Percentiles rank a stretch among this genome's conserved stretches.
These are phyloP conservation scores for Marasmius sp. DNA, from an alignment of 1,284 basidiomycete species.

Conservation along the genomic window DNA sequence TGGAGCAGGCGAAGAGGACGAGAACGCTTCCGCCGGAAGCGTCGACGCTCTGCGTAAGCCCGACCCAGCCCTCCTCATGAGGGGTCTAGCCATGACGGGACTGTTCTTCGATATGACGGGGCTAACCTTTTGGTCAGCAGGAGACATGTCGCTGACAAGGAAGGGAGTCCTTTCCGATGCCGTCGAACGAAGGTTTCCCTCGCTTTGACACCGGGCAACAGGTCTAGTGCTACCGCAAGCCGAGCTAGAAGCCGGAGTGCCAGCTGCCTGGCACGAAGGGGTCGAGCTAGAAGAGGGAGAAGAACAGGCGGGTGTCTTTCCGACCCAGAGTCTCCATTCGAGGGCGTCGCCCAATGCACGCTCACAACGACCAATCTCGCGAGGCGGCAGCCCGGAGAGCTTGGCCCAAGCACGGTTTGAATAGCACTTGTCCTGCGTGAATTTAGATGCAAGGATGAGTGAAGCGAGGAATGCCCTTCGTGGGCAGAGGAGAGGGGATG, in stretches of 20 bases:
- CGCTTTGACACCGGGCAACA: constrained; percentile 43
- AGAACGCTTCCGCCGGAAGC: constrained; percentile 30
- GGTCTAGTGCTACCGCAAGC: constrained; percentile 22
- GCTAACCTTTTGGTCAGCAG: not conserved
- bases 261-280: constrained; percentile 4
- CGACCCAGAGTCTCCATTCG: constrained; percentile 84
- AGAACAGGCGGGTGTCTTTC: constrained; percentile 43
- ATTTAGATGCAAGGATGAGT: constrained; percentile 88
- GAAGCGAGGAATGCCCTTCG: constrained; percentile 86
- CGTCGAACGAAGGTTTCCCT: constrained; percentile 28
- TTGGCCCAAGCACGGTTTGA: constrained; percentile 93
- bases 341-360: constrained; percentile 77
- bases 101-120: not conserved
- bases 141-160: not conserved
- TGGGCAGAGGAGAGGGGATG: constrained; percentile 82
- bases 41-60: constrained; percentile 30
- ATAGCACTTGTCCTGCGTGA: constrained; percentile 90
- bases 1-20: constrained; percentile 4
- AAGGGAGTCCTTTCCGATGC: constrained; percentile 4
- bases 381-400: constrained; percentile 72
- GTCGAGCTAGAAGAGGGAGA: constrained; percentile 15
- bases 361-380: constrained; percentile 80
- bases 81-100: not conserved
- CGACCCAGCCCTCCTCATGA: not conserved
- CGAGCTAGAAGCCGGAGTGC: not conserved